Evolutionary conservation across 202 grass and related monocot species (phyloP), one percentile per base, ranked within the genome.

Genomic region (Zoysia matrella): DNA sequence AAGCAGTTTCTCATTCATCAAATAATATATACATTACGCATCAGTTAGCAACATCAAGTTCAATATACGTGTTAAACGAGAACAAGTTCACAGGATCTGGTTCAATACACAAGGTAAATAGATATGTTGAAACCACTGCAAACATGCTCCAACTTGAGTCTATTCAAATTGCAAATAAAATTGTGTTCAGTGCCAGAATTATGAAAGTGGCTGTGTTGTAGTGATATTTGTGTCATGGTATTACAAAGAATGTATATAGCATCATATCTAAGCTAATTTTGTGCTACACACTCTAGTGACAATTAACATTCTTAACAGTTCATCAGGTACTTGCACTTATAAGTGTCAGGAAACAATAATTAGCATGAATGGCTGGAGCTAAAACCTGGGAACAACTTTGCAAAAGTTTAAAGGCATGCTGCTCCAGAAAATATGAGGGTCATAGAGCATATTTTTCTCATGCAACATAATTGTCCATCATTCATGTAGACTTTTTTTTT

Each of bases 381-480:
- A 36, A 36, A 36, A 36, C 30, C 30, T 36, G 1, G 30, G 30
- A 36, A 36, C 30, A 36, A 36, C 30, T 36, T 36, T 36, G 30
- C 30, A 36, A 36, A 36, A 36, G 30, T 36, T 36, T 36, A 36
- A 36, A 61, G 60, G 60, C 45, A 3, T 50, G 60, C 52, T 14
- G 67, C 36, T 78, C 74, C 47, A 68, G 68, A 79, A 36, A 72
- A 82, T 83, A 52, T 16, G 44, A 15, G 30, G 30, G 57, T 57
- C 46, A 60, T 73, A 58, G 11, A 11, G 60, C 69, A 67, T 48
- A 74, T 36, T 48, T 74, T 85, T 68, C 15, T 67, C 47, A 6
- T 0, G 10, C 60, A 43, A 6, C 69, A 60, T 67, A 39, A 75
- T 43, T 57, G 7, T 6, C 0, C 15, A 80, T 86, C 62, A 74